Evolutionary conservation across 108 stramenopile species (phyloP), one percentile per base, ranked within the genome.

Genomic region (Fragilaria radians): DNA sequence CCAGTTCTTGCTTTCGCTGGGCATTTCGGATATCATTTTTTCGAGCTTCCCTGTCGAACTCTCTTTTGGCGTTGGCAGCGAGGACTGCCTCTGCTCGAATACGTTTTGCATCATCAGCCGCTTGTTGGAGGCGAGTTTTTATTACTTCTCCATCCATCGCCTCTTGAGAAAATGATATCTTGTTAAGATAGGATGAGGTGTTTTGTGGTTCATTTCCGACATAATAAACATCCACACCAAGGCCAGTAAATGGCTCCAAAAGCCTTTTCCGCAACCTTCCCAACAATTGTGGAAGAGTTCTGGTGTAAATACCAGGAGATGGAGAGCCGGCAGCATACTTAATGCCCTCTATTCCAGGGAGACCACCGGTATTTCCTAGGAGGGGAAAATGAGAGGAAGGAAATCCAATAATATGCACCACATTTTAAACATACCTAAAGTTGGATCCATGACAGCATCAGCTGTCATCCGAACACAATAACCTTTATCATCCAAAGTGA

Each of bases 401-500:
- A 5, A 5, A 4, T 29, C 23, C 7, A 24, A 14, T 7, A 28
- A 28, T 27, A 9, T 5, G 5, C 30, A 19, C 25, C 7, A 55
- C 23, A 7, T 27, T n/a, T 29, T 4, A 11, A 5, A 53, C 67
- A 18, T 30, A 67, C 74, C 74, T 7, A 65, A 60, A 11, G 76
- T 52, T 5, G 83, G 83, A 61, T 85, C 83, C 53, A 85, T 55
- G 32, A 79, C 77, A 0, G 70, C 71, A 0, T 53, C 72, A 31
- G 70, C 75, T 3, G 80, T 86, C 21, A 86, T 65, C 4, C 81
- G 60, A 0, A 62, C 71, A 57, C 84, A 86, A 59, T 74, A 80
- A 9, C 84, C 78, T 50, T 86, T 78, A 46, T 82, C 73, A 31
- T 86, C 84, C 64, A 86, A 86, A 5, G 78, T 72, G 26, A 86